Conservation (phyloP, 176 grass and related monocot species). For the bread wheat (Triticum aestivum) region IWGSC_CS_RefSeq_v2.1 NC_057801.1:89584272-89584771, state of each 20-base stretch:
- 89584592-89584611: conserved; percentile 15
- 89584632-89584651: conserved; percentile 23
- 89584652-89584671: conserved; percentile 26
- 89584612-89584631: background rate
- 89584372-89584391: background rate
- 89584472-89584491: background rate
- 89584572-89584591: conserved; percentile 2
- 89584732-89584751: background rate
- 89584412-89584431: background rate
- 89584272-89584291: conserved; percentile 19
- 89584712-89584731: background rate
- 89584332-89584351: background rate
- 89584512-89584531: conserved; percentile 21
- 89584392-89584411: background rate
- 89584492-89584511: background rate
- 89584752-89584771: background rate
- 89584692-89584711: conserved; percentile 19
- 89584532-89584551: background rate
- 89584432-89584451: conserved; percentile 12
- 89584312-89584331: background rate
- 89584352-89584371: background rate
- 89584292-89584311: background rate
- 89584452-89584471: background rate
- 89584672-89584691: conserved; percentile 25
- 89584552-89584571: background rate